Conservation (phyloP, 106 monocot species). For the Dendrobium huoshanense region DNA sequence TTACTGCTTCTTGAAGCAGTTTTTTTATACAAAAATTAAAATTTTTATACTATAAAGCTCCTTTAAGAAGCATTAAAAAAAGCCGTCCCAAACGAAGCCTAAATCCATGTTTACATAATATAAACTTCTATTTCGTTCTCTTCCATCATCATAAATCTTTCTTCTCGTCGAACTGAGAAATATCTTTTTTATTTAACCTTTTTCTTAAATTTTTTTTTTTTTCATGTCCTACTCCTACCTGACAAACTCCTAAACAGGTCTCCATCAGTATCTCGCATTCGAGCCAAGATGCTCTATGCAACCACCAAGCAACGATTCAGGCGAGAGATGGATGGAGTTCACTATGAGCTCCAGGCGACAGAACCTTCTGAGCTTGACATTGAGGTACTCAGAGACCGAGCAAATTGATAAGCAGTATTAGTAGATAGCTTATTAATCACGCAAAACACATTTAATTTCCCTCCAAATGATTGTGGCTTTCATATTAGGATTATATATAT, state of each 20-base stretch:
- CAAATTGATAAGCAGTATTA: conserved; percentile 6
- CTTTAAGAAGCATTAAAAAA: too few relatives aligned
- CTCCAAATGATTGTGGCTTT: not conserved
- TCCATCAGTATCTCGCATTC: conserved; percentile 18
- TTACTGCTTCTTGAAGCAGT: too few relatives aligned
- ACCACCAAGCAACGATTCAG: conserved; percentile 21
- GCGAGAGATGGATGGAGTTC: conserved; percentile 20
- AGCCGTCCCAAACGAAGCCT: too few relatives aligned
- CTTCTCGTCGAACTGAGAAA: not conserved
- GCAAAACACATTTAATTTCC: not conserved
- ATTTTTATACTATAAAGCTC: too few relatives aligned
- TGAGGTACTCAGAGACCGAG: conserved; percentile 19
- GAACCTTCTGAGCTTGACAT: conserved; percentile 23
- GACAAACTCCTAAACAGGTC: conserved; percentile 10
- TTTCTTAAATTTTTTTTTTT: too few relatives aligned
- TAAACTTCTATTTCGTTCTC: not conserved
- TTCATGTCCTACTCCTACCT: not conserved
- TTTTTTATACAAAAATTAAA: too few relatives aligned
- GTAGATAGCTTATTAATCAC: not conserved
- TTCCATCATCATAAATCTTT: not conserved
- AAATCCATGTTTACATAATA: not conserved
- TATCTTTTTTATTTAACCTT: too few relatives aligned
- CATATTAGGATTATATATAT: not conserved
- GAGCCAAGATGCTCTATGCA: conserved; percentile 28
- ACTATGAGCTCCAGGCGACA: conserved; percentile 27